These are phyloP conservation scores for Collybiopsis confluens DNA, from an alignment of 768 basidiomycete genomes.

Conservation along the genomic window DNA sequence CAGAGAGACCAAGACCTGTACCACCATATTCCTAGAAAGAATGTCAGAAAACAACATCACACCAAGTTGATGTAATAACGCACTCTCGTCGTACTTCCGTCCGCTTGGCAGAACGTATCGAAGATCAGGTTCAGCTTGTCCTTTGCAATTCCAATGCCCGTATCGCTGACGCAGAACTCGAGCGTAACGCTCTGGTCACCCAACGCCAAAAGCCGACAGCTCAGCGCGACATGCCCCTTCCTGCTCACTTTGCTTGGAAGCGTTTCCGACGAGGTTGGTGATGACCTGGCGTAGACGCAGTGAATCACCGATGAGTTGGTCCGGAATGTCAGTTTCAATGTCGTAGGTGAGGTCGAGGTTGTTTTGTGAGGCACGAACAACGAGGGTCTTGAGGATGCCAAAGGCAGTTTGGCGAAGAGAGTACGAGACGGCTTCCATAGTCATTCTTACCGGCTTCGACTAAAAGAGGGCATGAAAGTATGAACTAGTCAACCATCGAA, in stretches of 20 bases:
- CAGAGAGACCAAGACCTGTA: conserved; percentile 91
- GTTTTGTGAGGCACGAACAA: conserved; percentile 93
- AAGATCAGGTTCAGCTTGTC: conserved; percentile 97
- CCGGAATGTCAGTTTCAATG: conserved; percentile 92
- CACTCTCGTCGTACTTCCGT: conserved; percentile 96
- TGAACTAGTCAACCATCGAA: not conserved
- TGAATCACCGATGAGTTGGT: conserved; percentile 95
- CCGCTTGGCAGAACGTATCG: conserved; percentile 98
- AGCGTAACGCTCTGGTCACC: conserved; percentile 85
- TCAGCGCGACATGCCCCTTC: conserved; percentile 89
- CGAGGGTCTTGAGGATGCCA: conserved; percentile 95
- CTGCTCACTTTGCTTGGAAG: conserved; percentile 68
- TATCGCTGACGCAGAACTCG: conserved; percentile 97
- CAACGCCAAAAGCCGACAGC: conserved; percentile 71
- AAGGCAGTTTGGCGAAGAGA: conserved; percentile 96
- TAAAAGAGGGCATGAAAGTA: conserved; percentile 26
- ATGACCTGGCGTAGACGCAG: conserved; percentile 92
- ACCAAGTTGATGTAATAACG: conserved; percentile 10
- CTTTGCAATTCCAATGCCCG: too few relatives aligned
- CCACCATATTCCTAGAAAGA: conserved; percentile 84
- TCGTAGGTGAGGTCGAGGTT: too few relatives aligned
- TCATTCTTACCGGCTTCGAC: conserved; percentile 99
- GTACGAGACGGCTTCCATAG: conserved; percentile 98
- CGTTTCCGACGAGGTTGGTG: conserved; percentile 92
- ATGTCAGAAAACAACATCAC: conserved; percentile 5